These are phyloP conservation scores for Fusarium sp. DNA, from an alignment of 2,329 filamentous ascomycete species.

Conservation along the genomic window DNA sequence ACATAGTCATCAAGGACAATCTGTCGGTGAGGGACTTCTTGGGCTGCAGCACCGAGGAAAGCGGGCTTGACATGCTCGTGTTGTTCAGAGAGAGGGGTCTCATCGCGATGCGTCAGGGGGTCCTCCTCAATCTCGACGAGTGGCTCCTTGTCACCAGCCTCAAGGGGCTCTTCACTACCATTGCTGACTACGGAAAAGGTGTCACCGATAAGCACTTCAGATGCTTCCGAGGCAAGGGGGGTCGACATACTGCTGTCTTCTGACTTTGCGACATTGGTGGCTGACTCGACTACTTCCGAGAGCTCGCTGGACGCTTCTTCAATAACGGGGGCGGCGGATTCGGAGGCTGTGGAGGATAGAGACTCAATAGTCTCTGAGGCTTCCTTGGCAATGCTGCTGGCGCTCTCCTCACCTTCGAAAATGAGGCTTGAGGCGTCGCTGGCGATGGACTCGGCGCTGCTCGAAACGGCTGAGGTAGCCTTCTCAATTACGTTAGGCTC, in stretches of 20 bases:
- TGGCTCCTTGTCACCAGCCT: conserved; percentile 44
- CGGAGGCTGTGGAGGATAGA: conserved; percentile 35
- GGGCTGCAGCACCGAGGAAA: conserved; percentile 63
- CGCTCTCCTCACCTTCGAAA: conserved; percentile 26
- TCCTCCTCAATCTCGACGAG: conserved; percentile 45
- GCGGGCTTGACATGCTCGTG: conserved; percentile 57
- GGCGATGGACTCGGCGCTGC: conserved; percentile 12
- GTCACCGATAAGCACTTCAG: conserved; percentile 43
- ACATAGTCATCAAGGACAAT: conserved; percentile 64
- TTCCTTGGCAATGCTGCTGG: conserved; percentile 29
- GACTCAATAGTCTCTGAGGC: conserved; percentile 28
- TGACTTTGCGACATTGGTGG: conserved; percentile 21
- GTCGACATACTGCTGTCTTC: conserved; percentile 40
- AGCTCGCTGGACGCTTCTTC: conserved; percentile 38
- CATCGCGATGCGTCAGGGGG: conserved; percentile 36
- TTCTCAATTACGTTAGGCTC: conserved; percentile 28
- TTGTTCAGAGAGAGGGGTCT: conserved; percentile 45
- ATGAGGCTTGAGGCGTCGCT: conserved; percentile 34
- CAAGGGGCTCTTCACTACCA: conserved; percentile 44
- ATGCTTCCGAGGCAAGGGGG: conserved; percentile 43
- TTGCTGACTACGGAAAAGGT: conserved; percentile 43
- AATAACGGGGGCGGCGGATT: conserved; percentile 35
- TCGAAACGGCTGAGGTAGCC: conserved; percentile 27
- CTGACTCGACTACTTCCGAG: conserved; percentile 38
- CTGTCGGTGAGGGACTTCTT: conserved; percentile 60